Evolutionary conservation across 139 green algal species (phyloP).

Genomic region (Trebouxia sp.): DNA sequence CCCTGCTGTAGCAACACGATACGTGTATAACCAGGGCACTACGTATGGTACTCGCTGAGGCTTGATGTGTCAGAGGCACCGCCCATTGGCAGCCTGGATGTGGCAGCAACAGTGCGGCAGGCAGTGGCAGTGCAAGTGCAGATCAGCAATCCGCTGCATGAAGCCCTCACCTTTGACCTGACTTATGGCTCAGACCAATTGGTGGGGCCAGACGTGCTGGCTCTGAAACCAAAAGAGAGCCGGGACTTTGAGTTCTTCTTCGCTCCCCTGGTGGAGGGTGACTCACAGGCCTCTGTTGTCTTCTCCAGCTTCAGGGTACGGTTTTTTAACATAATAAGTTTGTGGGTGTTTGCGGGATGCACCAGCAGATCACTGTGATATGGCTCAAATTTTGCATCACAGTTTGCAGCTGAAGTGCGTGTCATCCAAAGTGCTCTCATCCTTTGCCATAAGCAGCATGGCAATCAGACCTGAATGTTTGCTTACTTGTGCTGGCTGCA

Average conservation of each 20-base stretch:
- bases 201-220: slow-evolving; percentile 41
- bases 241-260: slow-evolving; percentile 60
- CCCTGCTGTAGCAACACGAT: too few relatives aligned
- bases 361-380: too few relatives aligned
- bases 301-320: slow-evolving; percentile 60
- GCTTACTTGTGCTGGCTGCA: too few relatives aligned
- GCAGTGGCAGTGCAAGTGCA: slow-evolving; percentile 46
- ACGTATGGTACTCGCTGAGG: slow-evolving; percentile 71
- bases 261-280: slow-evolving; percentile 52
- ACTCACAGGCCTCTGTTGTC: slow-evolving; percentile 36
- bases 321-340: too few relatives aligned
- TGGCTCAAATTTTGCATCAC: too few relatives aligned
- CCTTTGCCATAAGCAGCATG: too few relatives aligned
- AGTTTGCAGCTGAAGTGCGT: too few relatives aligned
- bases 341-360: too few relatives aligned
- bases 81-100: slow-evolving; percentile 53
- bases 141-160: slow-evolving; percentile 54
- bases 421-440: too few relatives aligned
- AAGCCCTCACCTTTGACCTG: slow-evolving; percentile 47
- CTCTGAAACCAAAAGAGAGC: slow-evolving; percentile 32
- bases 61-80: slow-evolving; percentile 58
- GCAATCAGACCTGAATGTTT: too few relatives aligned
- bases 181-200: slow-evolving; percentile 46
- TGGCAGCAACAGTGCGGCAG: slow-evolving; percentile 49
- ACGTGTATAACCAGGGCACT: too few relatives aligned